phyloP scores from a whole-genome alignment of 2,329 filamentous ascomycete species.

The Myriosclerotinia curreyana region DNA sequence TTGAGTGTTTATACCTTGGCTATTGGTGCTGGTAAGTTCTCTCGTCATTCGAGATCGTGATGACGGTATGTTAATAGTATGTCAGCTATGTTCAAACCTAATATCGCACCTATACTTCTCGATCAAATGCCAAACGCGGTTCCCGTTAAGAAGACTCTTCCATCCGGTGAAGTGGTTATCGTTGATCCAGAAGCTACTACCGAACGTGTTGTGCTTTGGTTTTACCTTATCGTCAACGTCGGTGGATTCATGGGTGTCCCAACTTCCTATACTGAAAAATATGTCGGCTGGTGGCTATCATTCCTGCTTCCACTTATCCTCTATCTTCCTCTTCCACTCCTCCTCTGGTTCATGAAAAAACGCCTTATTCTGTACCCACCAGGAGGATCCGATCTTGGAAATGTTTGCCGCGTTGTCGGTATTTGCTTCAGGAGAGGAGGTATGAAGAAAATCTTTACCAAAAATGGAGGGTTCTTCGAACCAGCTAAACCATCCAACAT shows the following conservation, averaged over 20 bases:
- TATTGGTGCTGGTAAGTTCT: slow-evolving; percentile 41
- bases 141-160: slow-evolving; percentile 45
- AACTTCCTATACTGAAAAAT: slow-evolving; percentile 45
- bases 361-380: slow-evolving; percentile 46
- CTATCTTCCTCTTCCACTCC: slow-evolving; percentile 57
- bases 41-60: slow-evolving; percentile 48
- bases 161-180: slow-evolving; percentile 57
- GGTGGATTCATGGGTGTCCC: slow-evolving; percentile 52
- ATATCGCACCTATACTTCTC: slow-evolving; percentile 61
- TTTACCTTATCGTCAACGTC: slow-evolving; percentile 68
- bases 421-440: slow-evolving; percentile 50
- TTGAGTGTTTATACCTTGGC: slow-evolving; percentile 34
- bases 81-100: slow-evolving; percentile 67
- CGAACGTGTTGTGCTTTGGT: slow-evolving; percentile 47
- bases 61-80: slow-evolving; percentile 51
- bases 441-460: slow-evolving; percentile 60
- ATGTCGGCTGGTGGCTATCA: slow-evolving; percentile 50
- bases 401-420: slow-evolving; percentile 46
- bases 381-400: slow-evolving; percentile 47
- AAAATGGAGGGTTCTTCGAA: slow-evolving; percentile 58
- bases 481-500: slow-evolving; percentile 64
- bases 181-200: slow-evolving; percentile 58
- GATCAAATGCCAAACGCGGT: slow-evolving; percentile 51
- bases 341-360: slow-evolving; percentile 46
- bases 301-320: slow-evolving; percentile 52